phyloP scores from a whole-genome alignment of 768 basidiomycete species.

The Boletus insuetus region DNA sequence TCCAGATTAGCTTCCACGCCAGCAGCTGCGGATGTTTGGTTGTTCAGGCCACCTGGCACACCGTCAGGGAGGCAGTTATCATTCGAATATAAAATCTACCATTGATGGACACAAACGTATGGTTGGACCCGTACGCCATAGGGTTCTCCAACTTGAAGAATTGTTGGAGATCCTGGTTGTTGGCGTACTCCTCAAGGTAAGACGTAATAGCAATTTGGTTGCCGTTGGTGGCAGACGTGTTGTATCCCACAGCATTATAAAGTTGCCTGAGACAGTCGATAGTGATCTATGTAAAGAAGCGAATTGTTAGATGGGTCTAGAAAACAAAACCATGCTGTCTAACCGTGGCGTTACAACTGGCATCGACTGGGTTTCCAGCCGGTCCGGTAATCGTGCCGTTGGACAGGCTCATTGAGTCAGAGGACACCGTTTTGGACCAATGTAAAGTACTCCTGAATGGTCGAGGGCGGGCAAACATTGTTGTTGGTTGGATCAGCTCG shows the following conservation, averaged over 20 bases:
- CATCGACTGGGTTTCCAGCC: conserved; percentile 41
- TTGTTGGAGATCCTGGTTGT: conserved; percentile 46
- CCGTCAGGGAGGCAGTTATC: conserved; percentile 5
- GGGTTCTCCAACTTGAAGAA: conserved; percentile 52
- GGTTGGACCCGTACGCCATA: conserved; percentile 47
- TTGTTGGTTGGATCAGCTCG: conserved; percentile 71
- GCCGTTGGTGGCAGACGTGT: conserved; percentile 37
- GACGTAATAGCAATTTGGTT: conserved; percentile 55
- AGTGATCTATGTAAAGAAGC: conserved; percentile 37
- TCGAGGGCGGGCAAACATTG: conserved; percentile 54
- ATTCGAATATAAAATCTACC: conserved; percentile 37
- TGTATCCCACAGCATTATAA: conserved; percentile 51
- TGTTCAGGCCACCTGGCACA: conserved; percentile 54
- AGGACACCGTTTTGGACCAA: conserved; percentile 18
- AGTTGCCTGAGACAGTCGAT: conserved; percentile 52
- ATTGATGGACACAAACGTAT: conserved; percentile 52
- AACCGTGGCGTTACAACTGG: conserved; percentile 44
- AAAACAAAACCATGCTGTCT: background rate
- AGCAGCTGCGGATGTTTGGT: conserved; percentile 50
- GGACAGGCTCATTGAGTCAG: background rate
- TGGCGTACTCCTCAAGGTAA: conserved; percentile 55
- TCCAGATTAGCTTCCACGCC: conserved; percentile 69
- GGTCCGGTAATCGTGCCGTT: conserved; percentile 23
- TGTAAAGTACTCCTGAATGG: conserved; percentile 42
- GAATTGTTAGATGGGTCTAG: background rate